phyloP scores from a whole-genome alignment of 306 rosid species.

The Pyrus communis region DNA sequence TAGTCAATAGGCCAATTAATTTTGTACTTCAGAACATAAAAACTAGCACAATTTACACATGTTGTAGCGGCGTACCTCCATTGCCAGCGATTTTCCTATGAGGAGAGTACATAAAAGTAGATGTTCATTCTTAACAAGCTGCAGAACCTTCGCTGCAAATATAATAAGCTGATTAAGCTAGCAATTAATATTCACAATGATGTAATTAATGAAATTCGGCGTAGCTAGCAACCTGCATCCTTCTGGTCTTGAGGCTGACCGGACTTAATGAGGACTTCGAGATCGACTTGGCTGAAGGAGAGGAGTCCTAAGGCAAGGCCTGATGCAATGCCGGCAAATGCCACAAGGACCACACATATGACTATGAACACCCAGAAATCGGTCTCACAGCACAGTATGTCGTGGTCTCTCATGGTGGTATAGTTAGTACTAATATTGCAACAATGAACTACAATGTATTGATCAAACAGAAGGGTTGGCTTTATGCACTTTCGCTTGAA shows the following conservation, averaged over 20 bases:
- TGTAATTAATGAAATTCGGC: neutral
- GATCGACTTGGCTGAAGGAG: slow-evolving; percentile 64
- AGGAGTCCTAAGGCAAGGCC: slow-evolving; percentile 71
- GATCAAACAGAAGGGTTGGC: neutral
- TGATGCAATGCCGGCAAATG: slow-evolving; percentile 56
- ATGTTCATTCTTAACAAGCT: slow-evolving; percentile 71
- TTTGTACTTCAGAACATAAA: neutral
- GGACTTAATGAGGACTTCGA: slow-evolving; percentile 60
- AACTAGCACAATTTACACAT: neutral
- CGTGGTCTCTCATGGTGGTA: neutral
- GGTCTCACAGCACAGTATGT: slow-evolving; percentile 36
- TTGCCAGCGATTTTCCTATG: slow-evolving; percentile 62
- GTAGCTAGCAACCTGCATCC: slow-evolving; percentile 45
- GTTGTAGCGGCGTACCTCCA: slow-evolving; percentile 45
- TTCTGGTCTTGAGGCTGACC: slow-evolving; percentile 54
- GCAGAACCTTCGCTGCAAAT: slow-evolving; percentile 61
- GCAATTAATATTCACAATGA: neutral
- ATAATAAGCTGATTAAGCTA: neutral
- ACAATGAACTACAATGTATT: neutral
- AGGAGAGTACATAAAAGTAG: slow-evolving; percentile 74
- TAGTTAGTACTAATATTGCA: neutral
- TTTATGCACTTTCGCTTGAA: neutral
- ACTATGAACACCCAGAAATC: slow-evolving; percentile 46
- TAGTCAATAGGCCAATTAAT: neutral
- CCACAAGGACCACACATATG: slow-evolving; percentile 32